Conservation (phyloP, 2,329 filamentous ascomycete species). For the Colletotrichum theobromicola region DNA sequence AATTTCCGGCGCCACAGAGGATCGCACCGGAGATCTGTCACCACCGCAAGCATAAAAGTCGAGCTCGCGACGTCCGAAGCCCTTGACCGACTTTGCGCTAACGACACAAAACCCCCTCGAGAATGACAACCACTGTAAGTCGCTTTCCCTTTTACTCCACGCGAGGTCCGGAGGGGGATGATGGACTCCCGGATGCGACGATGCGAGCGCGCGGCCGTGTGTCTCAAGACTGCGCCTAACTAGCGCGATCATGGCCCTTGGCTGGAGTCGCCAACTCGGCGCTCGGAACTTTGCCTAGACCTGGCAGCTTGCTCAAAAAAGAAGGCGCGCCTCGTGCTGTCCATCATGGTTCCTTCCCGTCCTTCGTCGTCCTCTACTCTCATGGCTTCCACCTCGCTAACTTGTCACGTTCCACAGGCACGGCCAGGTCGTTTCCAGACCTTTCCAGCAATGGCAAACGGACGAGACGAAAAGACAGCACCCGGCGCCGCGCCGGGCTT, state of each 20-base stretch:
- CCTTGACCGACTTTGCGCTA: slow-evolving; percentile 25
- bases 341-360: neutral
- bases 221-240: slow-evolving; percentile 39
- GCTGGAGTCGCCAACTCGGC: slow-evolving; percentile 14
- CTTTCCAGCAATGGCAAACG: slow-evolving; percentile 36
- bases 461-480: slow-evolving; percentile 31
- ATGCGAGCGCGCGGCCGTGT: slow-evolving; percentile 35
- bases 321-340: slow-evolving; percentile 4
- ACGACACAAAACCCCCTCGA: slow-evolving; percentile 13
- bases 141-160: slow-evolving; percentile 11
- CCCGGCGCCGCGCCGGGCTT: slow-evolving; percentile 42
- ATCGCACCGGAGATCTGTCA: neutral
- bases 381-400: slow-evolving; percentile 18
- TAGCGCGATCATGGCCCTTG: slow-evolving; percentile 27
- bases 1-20: neutral
- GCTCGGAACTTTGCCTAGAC: slow-evolving; percentile 22
- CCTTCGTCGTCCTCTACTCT: neutral
- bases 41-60: neutral
- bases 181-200: slow-evolving; percentile 2
- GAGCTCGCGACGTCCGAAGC: neutral
- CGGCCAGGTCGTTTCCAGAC: slow-evolving; percentile 43
- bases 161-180: slow-evolving; percentile 13
- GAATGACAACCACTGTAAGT: slow-evolving; percentile 45
- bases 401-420: slow-evolving; percentile 31
- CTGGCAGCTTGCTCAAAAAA: slow-evolving; percentile 14